A percentile compares a stretch with the other conserved stretches of the same genome.
These are phyloP conservation scores for Fusarium napiforme DNA, from an alignment of 2,329 filamentous ascomycete genomes.

Conservation along the genomic window DNA sequence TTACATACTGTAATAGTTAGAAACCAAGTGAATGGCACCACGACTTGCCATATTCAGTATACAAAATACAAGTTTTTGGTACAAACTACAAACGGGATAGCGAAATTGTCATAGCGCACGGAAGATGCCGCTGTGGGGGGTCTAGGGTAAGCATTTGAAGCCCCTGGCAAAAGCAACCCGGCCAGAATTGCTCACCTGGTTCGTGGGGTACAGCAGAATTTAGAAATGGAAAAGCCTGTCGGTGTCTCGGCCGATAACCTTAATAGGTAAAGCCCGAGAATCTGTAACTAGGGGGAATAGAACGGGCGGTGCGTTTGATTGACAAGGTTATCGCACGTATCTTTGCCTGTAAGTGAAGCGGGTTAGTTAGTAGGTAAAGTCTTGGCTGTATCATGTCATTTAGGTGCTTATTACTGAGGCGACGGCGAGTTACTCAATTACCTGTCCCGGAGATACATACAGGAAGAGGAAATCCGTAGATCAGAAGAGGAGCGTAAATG, in stretches of 20 bases:
- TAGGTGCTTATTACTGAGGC: not conserved
- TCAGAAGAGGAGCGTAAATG: not conserved
- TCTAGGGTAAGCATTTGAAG: slow-evolving; percentile 6
- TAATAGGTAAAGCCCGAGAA: not conserved
- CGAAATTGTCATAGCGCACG: not conserved
- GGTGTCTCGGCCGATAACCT: not conserved
- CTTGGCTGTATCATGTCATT: not conserved
- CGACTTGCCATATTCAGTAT: slow-evolving; percentile 2
- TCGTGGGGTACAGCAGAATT: slow-evolving; percentile 22
- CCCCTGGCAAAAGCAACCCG: not conserved
- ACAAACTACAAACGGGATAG: not conserved
- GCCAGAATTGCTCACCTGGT: not conserved
- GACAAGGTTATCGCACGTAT: not conserved
- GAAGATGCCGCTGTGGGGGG: not conserved
- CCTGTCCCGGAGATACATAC: not conserved
- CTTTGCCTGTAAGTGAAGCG: not conserved
- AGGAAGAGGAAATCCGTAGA: not conserved
- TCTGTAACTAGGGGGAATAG: slow-evolving; percentile 1
- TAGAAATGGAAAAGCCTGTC: not conserved
- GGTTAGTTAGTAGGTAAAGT: not conserved
- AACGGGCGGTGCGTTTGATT: not conserved
- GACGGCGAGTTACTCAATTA: not conserved
- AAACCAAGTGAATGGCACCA: not conserved
- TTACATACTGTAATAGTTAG: not conserved
- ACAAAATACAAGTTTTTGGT: not conserved